A percentile compares a stretch with the other conserved stretches of the same genome.
Conservation (phyloP, 768 basidiomycete species). For the Hemileccinum rubropunctum region DNA sequence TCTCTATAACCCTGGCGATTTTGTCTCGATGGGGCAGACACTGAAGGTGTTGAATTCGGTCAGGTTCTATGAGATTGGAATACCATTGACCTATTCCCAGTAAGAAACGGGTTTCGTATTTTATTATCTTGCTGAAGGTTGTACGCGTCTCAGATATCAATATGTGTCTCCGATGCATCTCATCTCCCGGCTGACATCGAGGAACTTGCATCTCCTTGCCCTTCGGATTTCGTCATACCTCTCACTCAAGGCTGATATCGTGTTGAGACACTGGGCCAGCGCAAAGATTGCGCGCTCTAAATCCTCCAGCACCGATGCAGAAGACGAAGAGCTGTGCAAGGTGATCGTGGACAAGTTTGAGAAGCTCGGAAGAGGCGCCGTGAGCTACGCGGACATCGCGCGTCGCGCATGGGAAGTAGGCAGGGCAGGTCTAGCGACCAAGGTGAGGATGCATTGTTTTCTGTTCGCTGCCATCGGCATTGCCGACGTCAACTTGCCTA, state of each 20-base stretch:
- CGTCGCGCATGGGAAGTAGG: slow-evolving; percentile 91
- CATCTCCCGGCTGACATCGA: slow-evolving; percentile 77
- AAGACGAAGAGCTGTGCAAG: slow-evolving; percentile 76
- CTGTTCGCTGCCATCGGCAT: background rate
- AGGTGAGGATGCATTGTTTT: slow-evolving; percentile 43
- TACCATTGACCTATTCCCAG: slow-evolving; percentile 91
- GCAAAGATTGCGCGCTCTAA: slow-evolving; percentile 82
- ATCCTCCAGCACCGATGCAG: slow-evolving; percentile 54
- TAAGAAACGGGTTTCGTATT: slow-evolving; percentile 36
- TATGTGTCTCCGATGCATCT: slow-evolving; percentile 79
- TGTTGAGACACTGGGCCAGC: slow-evolving; percentile 94
- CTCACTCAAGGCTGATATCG: slow-evolving; percentile 77
- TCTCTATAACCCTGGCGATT: slow-evolving; percentile 87
- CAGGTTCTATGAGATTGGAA: slow-evolving; percentile 86
- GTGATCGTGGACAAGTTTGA: slow-evolving; percentile 90
- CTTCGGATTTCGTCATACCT: slow-evolving; percentile 87
- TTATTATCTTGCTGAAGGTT: slow-evolving; percentile 4
- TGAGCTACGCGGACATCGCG: slow-evolving; percentile 95
- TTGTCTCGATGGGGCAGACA: slow-evolving; percentile 88
- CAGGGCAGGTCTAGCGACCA: slow-evolving; percentile 74
- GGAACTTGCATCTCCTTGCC: slow-evolving; percentile 89
- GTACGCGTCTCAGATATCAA: slow-evolving; percentile 57
- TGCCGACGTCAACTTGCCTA: background rate
- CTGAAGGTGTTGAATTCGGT: slow-evolving; percentile 94
- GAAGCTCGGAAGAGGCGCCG: slow-evolving; percentile 69